Evolutionary conservation across 805 yeast genomes (phyloP), one percentile per base, ranked within the genome.

Genomic region (Candida broadrunensis): DNA sequence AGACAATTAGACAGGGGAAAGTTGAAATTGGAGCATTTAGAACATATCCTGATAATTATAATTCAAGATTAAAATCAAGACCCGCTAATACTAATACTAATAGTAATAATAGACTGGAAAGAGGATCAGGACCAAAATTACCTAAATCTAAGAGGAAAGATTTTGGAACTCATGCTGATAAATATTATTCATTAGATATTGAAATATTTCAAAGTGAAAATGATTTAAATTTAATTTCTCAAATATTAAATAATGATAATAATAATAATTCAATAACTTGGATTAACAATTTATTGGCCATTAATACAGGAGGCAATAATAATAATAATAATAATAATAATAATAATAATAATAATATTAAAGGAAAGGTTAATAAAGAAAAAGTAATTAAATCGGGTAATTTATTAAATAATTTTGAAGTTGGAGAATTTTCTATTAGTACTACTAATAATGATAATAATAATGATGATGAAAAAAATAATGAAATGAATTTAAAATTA

Each of bases 21-120:
- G 82, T 89, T 11, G 93, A 86, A 35, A 85, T 89, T 41, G 97
- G 96, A 1, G 96, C 96, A 1, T 89, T 88, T 56, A 67, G 97
- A 56, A 87, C 97, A 0, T 77, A 76, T 46, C 70, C 73, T 34
- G 75, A 72, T 21, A 65, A 62, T 4, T 42, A 51, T 38, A 44
- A 46, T 23, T 23, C 39, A 14, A 33, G 8, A 17, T 9, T 7
- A n/a, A 21, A 21, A 9, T 11, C 21, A 25, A 16, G 16, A 17
- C 23, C 18, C n/a, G 14, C 21, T 26, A 33, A 32, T 18, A 11
- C 35, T 35, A 24, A 37, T 21, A 33, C 5, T 12, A 31, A 34
- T 12, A 36, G 20, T 33, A 33, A 37, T 33, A 29, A 9, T 2
- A n/a, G n/a, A n/a, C n/a, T n/a, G n/a, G n/a, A n/a, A n/a, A n/a